These are phyloP conservation scores for Sporothrix brasiliensis DNA, from an alignment of 2,329 filamentous ascomycete species.

Conservation along the genomic window DNA sequence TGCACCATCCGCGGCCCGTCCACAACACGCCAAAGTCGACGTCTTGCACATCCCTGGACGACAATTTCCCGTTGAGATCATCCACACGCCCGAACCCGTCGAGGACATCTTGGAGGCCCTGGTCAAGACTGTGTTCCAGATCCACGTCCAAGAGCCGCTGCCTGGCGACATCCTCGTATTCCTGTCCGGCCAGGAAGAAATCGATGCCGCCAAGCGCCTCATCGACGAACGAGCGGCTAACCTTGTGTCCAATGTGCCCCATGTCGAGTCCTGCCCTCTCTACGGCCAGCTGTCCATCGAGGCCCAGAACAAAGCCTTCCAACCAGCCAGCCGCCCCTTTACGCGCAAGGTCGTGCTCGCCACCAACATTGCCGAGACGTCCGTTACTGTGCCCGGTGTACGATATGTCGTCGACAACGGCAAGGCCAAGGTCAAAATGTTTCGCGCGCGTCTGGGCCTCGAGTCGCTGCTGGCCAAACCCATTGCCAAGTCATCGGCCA, in stretches of 20 bases:
- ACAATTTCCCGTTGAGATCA: slow-evolving; percentile 79
- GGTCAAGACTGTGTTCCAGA: slow-evolving; percentile 78
- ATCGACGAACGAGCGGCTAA: slow-evolving; percentile 77
- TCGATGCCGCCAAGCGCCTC: slow-evolving; percentile 77
- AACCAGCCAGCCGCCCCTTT: slow-evolving; percentile 67
- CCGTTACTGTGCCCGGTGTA: slow-evolving; percentile 91
- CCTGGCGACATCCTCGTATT: slow-evolving; percentile 94
- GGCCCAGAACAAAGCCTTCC: slow-evolving; percentile 84
- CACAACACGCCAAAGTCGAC: slow-evolving; percentile 40
- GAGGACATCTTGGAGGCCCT: slow-evolving; percentile 81
- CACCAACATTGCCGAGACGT: slow-evolving; percentile 98
- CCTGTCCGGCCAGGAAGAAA: slow-evolving; percentile 88
- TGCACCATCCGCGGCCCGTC: not conserved
- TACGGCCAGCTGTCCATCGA: slow-evolving; percentile 88
- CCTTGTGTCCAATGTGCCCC: slow-evolving; percentile 74
- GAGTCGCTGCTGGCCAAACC: slow-evolving; percentile 89
- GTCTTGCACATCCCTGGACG: slow-evolving; percentile 76
- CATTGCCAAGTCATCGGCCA: slow-evolving; percentile 89
- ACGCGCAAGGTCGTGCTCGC: slow-evolving; percentile 89
- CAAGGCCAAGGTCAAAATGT: slow-evolving; percentile 93
- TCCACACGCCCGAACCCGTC: slow-evolving; percentile 73
- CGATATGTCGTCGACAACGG: slow-evolving; percentile 90
- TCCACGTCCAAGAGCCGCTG: slow-evolving; percentile 85
- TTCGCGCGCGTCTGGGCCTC: slow-evolving; percentile 78
- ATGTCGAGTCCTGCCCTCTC: slow-evolving; percentile 72